A percentile compares a stretch with the other conserved stretches of the same genome.
Conservation (phyloP, 306 rosid species). For the Prunus salicina region DNA sequence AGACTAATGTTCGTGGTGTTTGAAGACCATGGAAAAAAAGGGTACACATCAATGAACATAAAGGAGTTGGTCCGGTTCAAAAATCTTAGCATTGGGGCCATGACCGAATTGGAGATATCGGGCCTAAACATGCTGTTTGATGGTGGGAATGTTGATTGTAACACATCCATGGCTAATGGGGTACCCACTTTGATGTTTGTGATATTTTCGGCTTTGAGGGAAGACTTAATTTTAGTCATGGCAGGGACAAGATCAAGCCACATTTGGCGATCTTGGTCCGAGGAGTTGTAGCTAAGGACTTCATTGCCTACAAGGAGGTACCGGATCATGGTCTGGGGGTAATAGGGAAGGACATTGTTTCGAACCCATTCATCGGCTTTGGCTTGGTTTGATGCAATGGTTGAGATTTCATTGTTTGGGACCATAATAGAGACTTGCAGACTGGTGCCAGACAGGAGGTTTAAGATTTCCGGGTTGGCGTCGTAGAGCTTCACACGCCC, state of each 20-base stretch:
- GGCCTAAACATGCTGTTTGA: slow-evolving; percentile 49
- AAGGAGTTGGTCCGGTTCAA: slow-evolving; percentile 55
- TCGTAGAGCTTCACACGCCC: slow-evolving; percentile 67
- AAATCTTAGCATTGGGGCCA: slow-evolving; percentile 59
- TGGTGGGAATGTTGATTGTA: slow-evolving; percentile 62
- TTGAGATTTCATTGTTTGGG: slow-evolving; percentile 57
- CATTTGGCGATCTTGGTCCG: slow-evolving; percentile 42
- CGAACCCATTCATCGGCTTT: slow-evolving; percentile 71
- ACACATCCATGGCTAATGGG: slow-evolving; percentile 73
- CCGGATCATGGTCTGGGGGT: slow-evolving; percentile 55
- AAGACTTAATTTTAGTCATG: slow-evolving; percentile 46
- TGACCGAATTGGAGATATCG: slow-evolving; percentile 36
- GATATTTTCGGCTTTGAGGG: slow-evolving; percentile 45
- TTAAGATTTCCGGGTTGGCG: slow-evolving; percentile 58
- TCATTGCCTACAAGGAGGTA: slow-evolving; percentile 75
- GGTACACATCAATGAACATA: slow-evolving; percentile 73
- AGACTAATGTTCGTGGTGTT: slow-evolving; percentile 46
- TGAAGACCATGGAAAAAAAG: slow-evolving; percentile 72
- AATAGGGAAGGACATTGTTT: slow-evolving; percentile 55
- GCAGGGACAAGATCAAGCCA: slow-evolving; percentile 81
- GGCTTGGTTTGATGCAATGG: slow-evolving; percentile 53
- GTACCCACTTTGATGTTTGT: slow-evolving; percentile 56
- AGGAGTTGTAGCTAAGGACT: slow-evolving; percentile 47
- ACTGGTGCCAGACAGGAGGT: slow-evolving; percentile 45
- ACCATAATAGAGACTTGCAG: slow-evolving; percentile 74